Base-by-base conservation (phyloP, 495 filamentous ascomycete species). In the Saxophila tyrrhenica region DNA sequence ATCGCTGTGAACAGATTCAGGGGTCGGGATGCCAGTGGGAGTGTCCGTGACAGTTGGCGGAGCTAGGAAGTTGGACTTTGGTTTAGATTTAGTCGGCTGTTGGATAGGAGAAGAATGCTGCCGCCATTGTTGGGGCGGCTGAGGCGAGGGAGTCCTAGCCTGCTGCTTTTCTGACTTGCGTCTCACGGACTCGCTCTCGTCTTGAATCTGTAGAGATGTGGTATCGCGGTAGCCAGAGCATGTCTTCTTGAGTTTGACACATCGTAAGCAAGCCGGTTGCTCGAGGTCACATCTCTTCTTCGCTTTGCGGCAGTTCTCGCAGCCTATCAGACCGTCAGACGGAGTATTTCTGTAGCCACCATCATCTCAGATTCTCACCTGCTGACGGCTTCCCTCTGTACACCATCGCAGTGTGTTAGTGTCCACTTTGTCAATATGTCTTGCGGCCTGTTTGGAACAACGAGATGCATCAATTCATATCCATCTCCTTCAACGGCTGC, bases 191-290 rank as follows among this genome's bases (percentile, higher is more conserved):
- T 61, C 48, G 41, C 54, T 63, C 52, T 63, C 61, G 32, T 63
- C 61, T 46, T 58, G 54, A 23, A 63, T 49, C 41, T 60, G 57
- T 10, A 63, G 38, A 11, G 43, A n/a, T 3, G 47, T 60, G 13
- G 51, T 53, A 50, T 61, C 57, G 48, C 61, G 54, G 42, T 63
- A 63, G 20, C 61, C 61, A 10, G 54, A 48, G 46, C 61, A 63
- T 29, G 46, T 35, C 35, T 62, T 62, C 25, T 25, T 46, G 2
- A 62, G 51, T 32, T 62, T 54, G 11, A 58, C 51, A 35, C 59
- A 62, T 45, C 59, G 50, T 48, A 22, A 2, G 29, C 59, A 62
- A 2, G 59, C 43, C 19, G 59, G 59, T 39, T 42, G 32, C 29
- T 62, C 59, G 22, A 62, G 55, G 2, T 21, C 46, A 29, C 59